Conservation (phyloP, 2,329 filamentous ascomycete species). For the Cryphonectria japonica region DNA sequence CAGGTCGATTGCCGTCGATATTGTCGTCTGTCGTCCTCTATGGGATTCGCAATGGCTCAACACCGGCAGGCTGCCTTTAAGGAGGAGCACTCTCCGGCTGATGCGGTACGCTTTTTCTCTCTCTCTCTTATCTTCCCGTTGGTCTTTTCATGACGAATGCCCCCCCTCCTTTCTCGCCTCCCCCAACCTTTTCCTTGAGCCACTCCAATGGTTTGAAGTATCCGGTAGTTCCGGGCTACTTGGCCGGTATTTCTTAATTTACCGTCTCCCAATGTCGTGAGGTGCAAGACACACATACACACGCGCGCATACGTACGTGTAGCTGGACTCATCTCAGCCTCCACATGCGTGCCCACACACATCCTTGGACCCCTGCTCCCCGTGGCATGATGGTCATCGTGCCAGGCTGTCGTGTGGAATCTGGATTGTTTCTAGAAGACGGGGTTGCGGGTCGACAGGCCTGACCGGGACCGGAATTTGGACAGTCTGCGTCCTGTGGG, state of each 20-base stretch:
- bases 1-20: not conserved
- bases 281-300: not conserved
- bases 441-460: constrained; percentile 48
- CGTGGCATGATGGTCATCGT: constrained; percentile 12
- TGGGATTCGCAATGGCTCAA: constrained; percentile 52
- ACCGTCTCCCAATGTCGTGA: not conserved
- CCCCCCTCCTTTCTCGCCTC: not conserved
- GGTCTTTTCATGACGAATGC: not conserved
- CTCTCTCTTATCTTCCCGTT: not conserved
- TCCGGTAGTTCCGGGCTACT: constrained; percentile 23
- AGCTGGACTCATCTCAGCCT: not conserved
- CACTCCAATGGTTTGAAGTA: not conserved
- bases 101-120: constrained; percentile 43
- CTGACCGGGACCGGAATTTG: constrained; percentile 49
- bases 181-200: not conserved
- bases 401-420: constrained; percentile 24
- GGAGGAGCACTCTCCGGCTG: constrained; percentile 43
- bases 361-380: constrained; percentile 9
- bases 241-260: not conserved
- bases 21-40: constrained; percentile 30
- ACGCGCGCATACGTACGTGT: not conserved
- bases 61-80: constrained; percentile 48
- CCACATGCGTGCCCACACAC: not conserved
- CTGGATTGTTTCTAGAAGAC: constrained; percentile 48
- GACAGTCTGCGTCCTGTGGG: constrained; percentile 40